Evolutionary conservation across 257 asterid genomes (phyloP).

Genomic region (Primulina tabacum): DNA sequence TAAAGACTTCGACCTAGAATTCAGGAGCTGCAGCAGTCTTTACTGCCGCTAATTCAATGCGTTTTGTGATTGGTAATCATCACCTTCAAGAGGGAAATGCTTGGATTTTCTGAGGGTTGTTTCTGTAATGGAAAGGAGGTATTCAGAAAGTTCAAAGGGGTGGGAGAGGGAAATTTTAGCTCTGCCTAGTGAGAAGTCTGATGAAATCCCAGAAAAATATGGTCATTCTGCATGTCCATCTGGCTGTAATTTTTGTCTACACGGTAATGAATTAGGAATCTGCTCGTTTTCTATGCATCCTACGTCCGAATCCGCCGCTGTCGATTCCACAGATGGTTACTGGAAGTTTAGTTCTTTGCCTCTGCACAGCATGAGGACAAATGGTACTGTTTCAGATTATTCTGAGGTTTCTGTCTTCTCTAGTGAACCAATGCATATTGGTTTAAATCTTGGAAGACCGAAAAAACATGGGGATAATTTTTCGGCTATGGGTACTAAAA

Average conservation of each 20-base stretch:
- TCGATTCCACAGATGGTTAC: background rate
- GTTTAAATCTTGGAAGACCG: constrained; percentile 36
- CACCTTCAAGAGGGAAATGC: background rate
- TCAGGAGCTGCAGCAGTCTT: background rate
- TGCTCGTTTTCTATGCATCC: constrained; percentile 14
- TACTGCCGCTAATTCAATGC: background rate
- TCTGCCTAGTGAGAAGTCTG: constrained; percentile 19
- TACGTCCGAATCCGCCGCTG: background rate
- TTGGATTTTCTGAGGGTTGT: background rate
- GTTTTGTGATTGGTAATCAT: background rate
- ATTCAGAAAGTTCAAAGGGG: constrained; percentile 18
- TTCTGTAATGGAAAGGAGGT: constrained; percentile 24
- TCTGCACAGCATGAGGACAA: background rate
- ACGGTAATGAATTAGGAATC: background rate
- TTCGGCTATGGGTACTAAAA: background rate
- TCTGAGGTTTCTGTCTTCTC: constrained; percentile 13
- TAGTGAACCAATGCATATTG: constrained; percentile 27
- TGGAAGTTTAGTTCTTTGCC: constrained; percentile 10
- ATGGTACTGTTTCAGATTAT: constrained; percentile 17
- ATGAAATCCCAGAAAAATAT: constrained; percentile 6
- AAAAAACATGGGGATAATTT: constrained; percentile 19
- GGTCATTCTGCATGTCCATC: constrained; percentile 23
- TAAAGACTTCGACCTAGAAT: background rate
- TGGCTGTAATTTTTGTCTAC: constrained; percentile 6
- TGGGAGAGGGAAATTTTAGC: constrained; percentile 36